Evolutionary conservation across 306 rosid species (phyloP).

Genomic region (Corylus avellana): DNA sequence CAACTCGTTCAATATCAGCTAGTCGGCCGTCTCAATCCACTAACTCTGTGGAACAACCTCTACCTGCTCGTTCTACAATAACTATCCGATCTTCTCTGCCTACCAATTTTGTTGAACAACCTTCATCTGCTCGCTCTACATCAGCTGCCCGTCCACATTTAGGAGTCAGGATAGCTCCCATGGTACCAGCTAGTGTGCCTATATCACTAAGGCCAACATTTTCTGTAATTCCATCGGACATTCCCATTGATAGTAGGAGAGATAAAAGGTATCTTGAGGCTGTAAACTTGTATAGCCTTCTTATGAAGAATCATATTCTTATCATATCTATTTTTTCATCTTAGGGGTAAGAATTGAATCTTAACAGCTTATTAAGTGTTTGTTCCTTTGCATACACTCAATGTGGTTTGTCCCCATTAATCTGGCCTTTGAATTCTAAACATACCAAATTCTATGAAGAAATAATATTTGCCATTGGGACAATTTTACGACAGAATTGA

Average conservation of each 20-base stretch:
- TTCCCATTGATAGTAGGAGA: slow-evolving; percentile 39
- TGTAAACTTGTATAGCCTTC: neutral
- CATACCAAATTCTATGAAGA: neutral
- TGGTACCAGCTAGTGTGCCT: slow-evolving; percentile 73
- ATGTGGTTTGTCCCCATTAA: neutral
- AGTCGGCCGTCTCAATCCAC: slow-evolving; percentile 37
- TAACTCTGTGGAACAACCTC: slow-evolving; percentile 41
- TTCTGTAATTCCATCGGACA: slow-evolving; percentile 43
- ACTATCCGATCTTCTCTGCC: slow-evolving; percentile 40
- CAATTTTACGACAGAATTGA: neutral
- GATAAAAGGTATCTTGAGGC: slow-evolving; percentile 60
- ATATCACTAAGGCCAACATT: slow-evolving; percentile 60
- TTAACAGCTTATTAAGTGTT: neutral
- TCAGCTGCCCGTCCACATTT: slow-evolving; percentile 44
- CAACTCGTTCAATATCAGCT: slow-evolving; percentile 38
- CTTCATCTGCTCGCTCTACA: slow-evolving; percentile 60
- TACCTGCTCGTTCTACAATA: slow-evolving; percentile 47
- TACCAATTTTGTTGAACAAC: slow-evolving; percentile 38
- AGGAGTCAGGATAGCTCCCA: slow-evolving; percentile 58
- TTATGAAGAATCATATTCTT: slow-evolving; percentile 1
- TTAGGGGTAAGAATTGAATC: neutral
- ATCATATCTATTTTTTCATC: neutral
- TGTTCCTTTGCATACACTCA: neutral
- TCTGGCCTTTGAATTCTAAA: neutral
- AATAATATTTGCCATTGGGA: neutral